These are phyloP conservation scores for Taxawa tesnikishii DNA, from an alignment of 2,329 filamentous ascomycete species.

Conservation along the genomic window DNA sequence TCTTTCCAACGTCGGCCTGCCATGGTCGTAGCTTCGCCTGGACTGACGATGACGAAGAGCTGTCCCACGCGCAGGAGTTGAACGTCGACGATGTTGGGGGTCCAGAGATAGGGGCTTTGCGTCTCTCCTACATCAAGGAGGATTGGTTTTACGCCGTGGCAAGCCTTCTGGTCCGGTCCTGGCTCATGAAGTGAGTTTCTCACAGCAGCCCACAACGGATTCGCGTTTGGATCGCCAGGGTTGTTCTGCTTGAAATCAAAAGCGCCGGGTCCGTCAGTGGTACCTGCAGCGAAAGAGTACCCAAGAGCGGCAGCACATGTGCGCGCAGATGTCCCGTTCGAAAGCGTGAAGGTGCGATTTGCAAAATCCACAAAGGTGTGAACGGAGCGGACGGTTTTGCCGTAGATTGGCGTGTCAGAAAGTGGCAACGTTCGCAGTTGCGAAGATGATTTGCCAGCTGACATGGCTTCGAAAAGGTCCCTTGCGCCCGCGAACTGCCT, in stretches of 20 bases:
- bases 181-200: constrained; percentile 61
- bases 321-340: constrained; percentile 55
- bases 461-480: constrained; percentile 44
- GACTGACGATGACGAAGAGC: constrained; percentile 69
- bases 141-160: constrained; percentile 73
- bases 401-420: constrained; percentile 34
- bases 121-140: constrained; percentile 80
- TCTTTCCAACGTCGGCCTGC: constrained; percentile 75
- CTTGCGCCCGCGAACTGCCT: constrained; percentile 56
- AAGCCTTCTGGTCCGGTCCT: constrained; percentile 54
- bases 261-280: constrained; percentile 77
- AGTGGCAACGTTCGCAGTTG: neutral
- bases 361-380: constrained; percentile 80
- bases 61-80: constrained; percentile 78
- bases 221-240: constrained; percentile 57
- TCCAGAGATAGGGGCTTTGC: constrained; percentile 70
- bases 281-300: constrained; percentile 87
- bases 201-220: constrained; percentile 70
- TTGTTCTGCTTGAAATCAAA: constrained; percentile 92
- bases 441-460: too few relatives aligned
- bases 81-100: constrained; percentile 82
- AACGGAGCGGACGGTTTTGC: constrained; percentile 62
- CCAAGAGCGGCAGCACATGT: constrained; percentile 84
- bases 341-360: constrained; percentile 58
- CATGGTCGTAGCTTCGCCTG: constrained; percentile 89